A percentile compares a stretch with the other conserved stretches of the same genome.
Conservation (phyloP, 768 basidiomycete genomes). For the Agaricus blazei region DNA sequence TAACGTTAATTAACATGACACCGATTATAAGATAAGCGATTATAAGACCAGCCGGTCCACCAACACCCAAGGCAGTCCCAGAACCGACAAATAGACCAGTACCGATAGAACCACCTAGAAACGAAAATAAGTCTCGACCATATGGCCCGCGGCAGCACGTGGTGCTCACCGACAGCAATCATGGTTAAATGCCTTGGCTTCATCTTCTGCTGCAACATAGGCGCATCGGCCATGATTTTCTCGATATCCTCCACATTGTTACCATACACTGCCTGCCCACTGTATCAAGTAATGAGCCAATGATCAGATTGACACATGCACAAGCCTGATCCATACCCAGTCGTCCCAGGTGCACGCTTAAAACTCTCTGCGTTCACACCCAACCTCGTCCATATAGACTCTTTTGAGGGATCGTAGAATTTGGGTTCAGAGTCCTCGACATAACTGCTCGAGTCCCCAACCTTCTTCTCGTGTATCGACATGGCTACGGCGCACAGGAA, state of each 20-base stretch:
- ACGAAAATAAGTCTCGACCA: not conserved
- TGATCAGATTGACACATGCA: not conserved
- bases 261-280: slow-evolving; percentile 32
- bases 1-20: slow-evolving; percentile 44
- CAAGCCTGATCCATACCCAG: slow-evolving; percentile 27
- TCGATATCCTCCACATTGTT: slow-evolving; percentile 30
- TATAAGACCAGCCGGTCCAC: slow-evolving; percentile 39
- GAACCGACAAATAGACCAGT: slow-evolving; percentile 47
- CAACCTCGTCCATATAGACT: slow-evolving; percentile 38
- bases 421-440: slow-evolving; percentile 1
- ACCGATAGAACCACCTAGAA: slow-evolving; percentile 40
- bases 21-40: slow-evolving; percentile 43
- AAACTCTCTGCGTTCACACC: slow-evolving; percentile 39
- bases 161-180: slow-evolving; percentile 42
- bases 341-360: slow-evolving; percentile 41
- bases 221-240: slow-evolving; percentile 31
- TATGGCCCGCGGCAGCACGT: not conserved
- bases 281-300: slow-evolving; percentile 8
- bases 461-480: no score
- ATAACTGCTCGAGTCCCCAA: no score
- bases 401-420: slow-evolving; percentile 45
- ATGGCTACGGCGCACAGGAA: no score
- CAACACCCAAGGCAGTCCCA: slow-evolving; percentile 30
- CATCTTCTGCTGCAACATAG: slow-evolving; percentile 45
- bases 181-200: slow-evolving; percentile 41